Conservation (phyloP, 2,329 filamentous ascomycete species). For the Tolypocladium ophioglossoides region DNA sequence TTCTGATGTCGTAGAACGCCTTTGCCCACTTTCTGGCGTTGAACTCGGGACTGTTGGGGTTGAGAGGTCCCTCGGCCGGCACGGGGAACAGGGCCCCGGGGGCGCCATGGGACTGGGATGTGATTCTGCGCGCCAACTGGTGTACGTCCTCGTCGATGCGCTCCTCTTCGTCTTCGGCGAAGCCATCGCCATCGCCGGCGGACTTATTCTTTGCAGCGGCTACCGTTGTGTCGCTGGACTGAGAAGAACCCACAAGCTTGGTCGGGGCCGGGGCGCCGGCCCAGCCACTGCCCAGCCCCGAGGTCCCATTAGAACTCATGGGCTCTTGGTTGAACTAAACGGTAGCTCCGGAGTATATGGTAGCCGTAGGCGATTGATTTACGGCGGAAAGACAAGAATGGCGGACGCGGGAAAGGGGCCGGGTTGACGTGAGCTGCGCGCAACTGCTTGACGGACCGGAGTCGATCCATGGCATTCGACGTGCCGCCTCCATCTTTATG, state of each 20-base stretch:
- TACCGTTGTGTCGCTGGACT: not conserved
- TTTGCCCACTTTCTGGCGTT: slow-evolving; percentile 31
- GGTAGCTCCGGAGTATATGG: not conserved
- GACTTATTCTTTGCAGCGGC: not conserved
- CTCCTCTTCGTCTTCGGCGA: not conserved
- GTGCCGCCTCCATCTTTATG: not conserved
- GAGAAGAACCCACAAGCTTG: not conserved
- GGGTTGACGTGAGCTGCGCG: not conserved
- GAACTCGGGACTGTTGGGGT: slow-evolving; percentile 29
- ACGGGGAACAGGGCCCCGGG: slow-evolving; percentile 16
- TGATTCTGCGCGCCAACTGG: slow-evolving; percentile 18
- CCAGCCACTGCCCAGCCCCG: not conserved
- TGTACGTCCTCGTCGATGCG: slow-evolving; percentile 10
- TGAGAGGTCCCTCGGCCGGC: slow-evolving; percentile 12
- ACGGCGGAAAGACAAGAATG: not conserved
- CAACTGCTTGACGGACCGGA: not conserved
- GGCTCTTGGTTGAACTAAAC: not conserved
- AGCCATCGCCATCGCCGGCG: not conserved
- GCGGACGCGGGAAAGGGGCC: too few relatives aligned
- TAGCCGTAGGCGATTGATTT: not conserved
- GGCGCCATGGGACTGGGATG: slow-evolving; percentile 13
- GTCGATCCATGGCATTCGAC: not conserved
- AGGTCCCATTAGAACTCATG: not conserved
- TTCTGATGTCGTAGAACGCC: slow-evolving; percentile 18
- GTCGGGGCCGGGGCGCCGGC: not conserved